phyloP scores from a whole-genome alignment of 2,329 filamentous ascomycete species.

The Aspergillus pseudonomiae region DNA sequence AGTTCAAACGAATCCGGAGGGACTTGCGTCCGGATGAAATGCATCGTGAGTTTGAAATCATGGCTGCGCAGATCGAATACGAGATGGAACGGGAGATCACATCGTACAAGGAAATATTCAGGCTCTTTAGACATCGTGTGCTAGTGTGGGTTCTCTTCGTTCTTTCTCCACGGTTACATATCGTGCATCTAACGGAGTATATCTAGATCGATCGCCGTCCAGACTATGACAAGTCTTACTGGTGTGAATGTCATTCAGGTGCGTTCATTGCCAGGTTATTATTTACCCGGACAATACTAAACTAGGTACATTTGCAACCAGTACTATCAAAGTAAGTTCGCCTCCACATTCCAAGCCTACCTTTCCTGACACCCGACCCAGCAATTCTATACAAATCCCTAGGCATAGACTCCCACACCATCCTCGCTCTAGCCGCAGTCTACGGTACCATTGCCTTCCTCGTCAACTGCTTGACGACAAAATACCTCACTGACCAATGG shows the following conservation, averaged over 20 bases:
- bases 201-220: conserved; percentile 55
- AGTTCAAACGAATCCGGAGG: conserved; percentile 53
- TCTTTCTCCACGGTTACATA: not conserved
- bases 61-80: conserved; percentile 59
- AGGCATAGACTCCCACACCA: conserved; percentile 53
- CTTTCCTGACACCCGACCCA: conserved; percentile 38
- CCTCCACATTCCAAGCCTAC: conserved; percentile 1
- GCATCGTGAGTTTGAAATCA: conserved; percentile 57
- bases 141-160: conserved; percentile 48
- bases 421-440: conserved; percentile 57
- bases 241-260: conserved; percentile 61
- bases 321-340: conserved; percentile 36
- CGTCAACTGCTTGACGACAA: conserved; percentile 55
- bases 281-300: not conserved
- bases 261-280: conserved; percentile 8
- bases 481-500: conserved; percentile 60
- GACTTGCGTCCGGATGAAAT: conserved; percentile 50
- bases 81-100: conserved; percentile 60
- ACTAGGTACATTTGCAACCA: conserved; percentile 7
- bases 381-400: conserved; percentile 60
- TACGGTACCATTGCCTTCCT: conserved; percentile 59
- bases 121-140: conserved; percentile 55
- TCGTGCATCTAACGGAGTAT: conserved; percentile 13
- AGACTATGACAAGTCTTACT: conserved; percentile 61
- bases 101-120: conserved; percentile 56